A percentile compares a stretch with the other conserved stretches of the same genome.
These are phyloP conservation scores for Parascedosporium putredinis DNA, from an alignment of 2,329 filamentous ascomycete genomes.

Conservation along the genomic window DNA sequence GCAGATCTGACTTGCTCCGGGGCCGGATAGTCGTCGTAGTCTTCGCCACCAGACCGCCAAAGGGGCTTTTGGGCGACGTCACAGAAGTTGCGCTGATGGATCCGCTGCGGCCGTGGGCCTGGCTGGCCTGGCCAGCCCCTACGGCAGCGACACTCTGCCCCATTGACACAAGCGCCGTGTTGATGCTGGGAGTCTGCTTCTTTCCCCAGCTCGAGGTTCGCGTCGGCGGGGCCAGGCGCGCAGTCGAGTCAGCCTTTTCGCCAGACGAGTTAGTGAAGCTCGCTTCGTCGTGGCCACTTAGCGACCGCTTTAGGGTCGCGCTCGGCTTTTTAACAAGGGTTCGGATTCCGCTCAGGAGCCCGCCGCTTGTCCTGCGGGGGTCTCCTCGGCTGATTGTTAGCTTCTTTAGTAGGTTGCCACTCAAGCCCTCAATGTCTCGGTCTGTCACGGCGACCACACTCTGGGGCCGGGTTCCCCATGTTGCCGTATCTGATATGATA, in stretches of 20 bases:
- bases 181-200: slow-evolving; percentile 44
- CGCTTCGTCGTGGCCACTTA: slow-evolving; percentile 25
- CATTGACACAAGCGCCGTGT: slow-evolving; percentile 47
- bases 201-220: slow-evolving; percentile 42
- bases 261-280: slow-evolving; percentile 12
- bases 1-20: slow-evolving; percentile 44
- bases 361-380: slow-evolving; percentile 27
- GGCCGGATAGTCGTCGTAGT: slow-evolving; percentile 40
- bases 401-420: slow-evolving; percentile 54
- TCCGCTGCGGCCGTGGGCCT: slow-evolving; percentile 31
- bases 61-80: slow-evolving; percentile 43
- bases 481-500: slow-evolving; percentile 52
- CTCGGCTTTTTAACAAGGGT: slow-evolving; percentile 41
- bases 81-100: slow-evolving; percentile 47
- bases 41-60: slow-evolving; percentile 33
- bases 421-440: slow-evolving; percentile 42
- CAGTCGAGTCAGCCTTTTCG: slow-evolving; percentile 24
- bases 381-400: slow-evolving; percentile 40
- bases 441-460: slow-evolving; percentile 52
- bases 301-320: slow-evolving; percentile 35
- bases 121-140: slow-evolving; percentile 38
- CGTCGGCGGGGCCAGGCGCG: slow-evolving; percentile 37
- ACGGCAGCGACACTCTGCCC: slow-evolving; percentile 44
- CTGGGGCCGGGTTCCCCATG: slow-evolving; percentile 58
- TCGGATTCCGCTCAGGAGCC: slow-evolving; percentile 37